Conservation (phyloP, 2,329 filamentous ascomycete genomes). For the Trichophyton equinum region DNA sequence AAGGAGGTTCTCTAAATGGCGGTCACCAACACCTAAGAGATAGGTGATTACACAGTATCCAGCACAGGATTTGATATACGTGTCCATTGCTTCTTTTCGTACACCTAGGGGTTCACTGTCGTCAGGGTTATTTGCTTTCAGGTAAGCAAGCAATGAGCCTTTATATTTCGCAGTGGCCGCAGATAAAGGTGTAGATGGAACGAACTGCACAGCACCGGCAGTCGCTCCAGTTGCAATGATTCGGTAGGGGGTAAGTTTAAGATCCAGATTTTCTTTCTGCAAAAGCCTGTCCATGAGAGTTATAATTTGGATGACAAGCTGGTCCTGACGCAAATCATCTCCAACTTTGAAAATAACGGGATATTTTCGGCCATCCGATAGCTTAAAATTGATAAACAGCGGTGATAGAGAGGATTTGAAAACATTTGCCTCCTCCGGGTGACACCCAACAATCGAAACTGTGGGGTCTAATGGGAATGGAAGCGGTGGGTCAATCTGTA, state of each 20-base stretch:
- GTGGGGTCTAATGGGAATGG: slow-evolving; percentile 80
- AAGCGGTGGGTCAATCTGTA: slow-evolving; percentile 70
- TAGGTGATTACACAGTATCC: slow-evolving; percentile 99
- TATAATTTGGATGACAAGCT: slow-evolving; percentile 94
- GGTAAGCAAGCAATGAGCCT: slow-evolving; percentile 63
- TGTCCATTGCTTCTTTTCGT: slow-evolving; percentile 85
- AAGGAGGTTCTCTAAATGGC: slow-evolving; percentile 89
- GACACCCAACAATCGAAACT: slow-evolving; percentile 63
- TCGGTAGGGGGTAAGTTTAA: slow-evolving; percentile 90
- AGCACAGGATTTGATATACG: slow-evolving; percentile 87
- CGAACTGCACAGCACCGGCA: slow-evolving; percentile 85
- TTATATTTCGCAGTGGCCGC: slow-evolving; percentile 75
- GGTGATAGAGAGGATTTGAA: slow-evolving; percentile 94
- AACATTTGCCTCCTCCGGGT: slow-evolving; percentile 73
- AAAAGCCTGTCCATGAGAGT: slow-evolving; percentile 94
- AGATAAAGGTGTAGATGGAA: slow-evolving; percentile 73
- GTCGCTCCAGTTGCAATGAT: slow-evolving; percentile 85
- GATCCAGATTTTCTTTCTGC: slow-evolving; percentile 88
- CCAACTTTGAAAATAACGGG: slow-evolving; percentile 95
- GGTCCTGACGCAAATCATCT: slow-evolving; percentile 90
- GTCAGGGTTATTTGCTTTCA: slow-evolving; percentile 82
- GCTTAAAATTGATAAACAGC: slow-evolving; percentile 82
- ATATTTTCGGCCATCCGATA: slow-evolving; percentile 62
- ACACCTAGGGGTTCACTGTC: slow-evolving; percentile 68
- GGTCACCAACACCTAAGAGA: slow-evolving; percentile 87